phyloP scores from a whole-genome alignment of 495 filamentous ascomycete species.

The Thermothielavioides terrestris region DNA sequence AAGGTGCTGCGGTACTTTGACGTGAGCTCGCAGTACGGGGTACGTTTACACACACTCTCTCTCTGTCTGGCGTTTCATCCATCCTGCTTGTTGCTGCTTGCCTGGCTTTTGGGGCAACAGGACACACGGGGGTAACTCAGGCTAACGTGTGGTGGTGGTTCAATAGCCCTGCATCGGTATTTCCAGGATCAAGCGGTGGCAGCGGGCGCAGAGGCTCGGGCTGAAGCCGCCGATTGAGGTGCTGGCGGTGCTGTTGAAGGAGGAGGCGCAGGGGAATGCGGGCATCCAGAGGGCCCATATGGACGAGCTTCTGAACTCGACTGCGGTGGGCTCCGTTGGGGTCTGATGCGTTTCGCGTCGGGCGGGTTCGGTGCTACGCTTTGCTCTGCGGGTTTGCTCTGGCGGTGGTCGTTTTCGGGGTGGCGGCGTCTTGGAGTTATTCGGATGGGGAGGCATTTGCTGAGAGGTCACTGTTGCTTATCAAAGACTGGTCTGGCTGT shows the following conservation, averaged over 20 bases:
- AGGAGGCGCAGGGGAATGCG: conserved; percentile 46
- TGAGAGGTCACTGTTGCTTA: background rate
- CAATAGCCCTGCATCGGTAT: conserved; percentile 88
- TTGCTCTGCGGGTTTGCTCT: background rate
- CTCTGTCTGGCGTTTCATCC: background rate
- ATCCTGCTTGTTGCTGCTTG: background rate
- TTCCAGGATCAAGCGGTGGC: conserved; percentile 73
- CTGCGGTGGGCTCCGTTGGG: conserved; percentile 25
- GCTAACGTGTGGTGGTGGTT: conserved; percentile 8
- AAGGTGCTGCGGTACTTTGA: conserved; percentile 86
- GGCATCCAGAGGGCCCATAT: conserved; percentile 59
- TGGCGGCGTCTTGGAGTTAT: conserved; percentile 3
- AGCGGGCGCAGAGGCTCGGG: conserved; percentile 67
- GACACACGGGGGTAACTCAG: background rate
- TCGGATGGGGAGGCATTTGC: background rate
- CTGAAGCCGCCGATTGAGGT: conserved; percentile 86
- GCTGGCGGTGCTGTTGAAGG: conserved; percentile 70
- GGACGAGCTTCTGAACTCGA: conserved; percentile 64
- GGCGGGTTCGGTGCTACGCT: background rate
- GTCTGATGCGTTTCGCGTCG: conserved; percentile 8
- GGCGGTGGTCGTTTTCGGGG: background rate
- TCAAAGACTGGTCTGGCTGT: background rate
- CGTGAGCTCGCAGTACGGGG: conserved; percentile 78
- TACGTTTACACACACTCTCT: conserved; percentile 39
- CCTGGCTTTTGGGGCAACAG: no score